Evolutionary conservation across 495 filamentous ascomycete species (phyloP).

Genomic region (Pyrenula aspistea): DNA sequence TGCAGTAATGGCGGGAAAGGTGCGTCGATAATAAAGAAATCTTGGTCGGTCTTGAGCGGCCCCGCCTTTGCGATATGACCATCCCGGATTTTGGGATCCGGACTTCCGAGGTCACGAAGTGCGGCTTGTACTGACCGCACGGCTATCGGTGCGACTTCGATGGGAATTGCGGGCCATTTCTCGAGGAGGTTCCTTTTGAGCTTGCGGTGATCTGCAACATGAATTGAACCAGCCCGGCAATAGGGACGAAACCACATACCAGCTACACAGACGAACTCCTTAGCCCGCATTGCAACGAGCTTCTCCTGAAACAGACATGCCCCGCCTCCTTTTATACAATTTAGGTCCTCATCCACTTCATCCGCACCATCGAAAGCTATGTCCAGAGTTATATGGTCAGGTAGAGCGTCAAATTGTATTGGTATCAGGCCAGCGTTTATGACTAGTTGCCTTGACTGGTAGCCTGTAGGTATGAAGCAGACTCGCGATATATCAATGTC

Average conservation of each 20-base stretch:
- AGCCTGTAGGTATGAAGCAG: conserved; percentile 82
- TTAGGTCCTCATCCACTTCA: conserved; percentile 89
- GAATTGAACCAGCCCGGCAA: background rate
- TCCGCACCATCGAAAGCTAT: conserved; percentile 93
- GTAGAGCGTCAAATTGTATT: conserved; percentile 61
- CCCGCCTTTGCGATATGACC: conserved; percentile 60
- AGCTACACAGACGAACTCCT: conserved; percentile 88
- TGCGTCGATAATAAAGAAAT: conserved; percentile 86
- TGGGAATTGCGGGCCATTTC: conserved; percentile 72
- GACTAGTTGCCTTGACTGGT: conserved; percentile 78
- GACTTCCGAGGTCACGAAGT: conserved; percentile 57
- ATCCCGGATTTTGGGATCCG: conserved; percentile 53
- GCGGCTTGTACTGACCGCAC: conserved; percentile 56
- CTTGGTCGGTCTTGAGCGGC: conserved; percentile 84
- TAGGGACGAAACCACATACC: conserved; percentile 37
- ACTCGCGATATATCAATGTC: conserved; percentile 47
- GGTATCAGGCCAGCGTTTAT: conserved; percentile 61
- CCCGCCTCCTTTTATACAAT: conserved; percentile 95
- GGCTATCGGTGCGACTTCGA: conserved; percentile 83
- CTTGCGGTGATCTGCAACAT: conserved; percentile 65
- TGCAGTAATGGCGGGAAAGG: conserved; percentile 64
- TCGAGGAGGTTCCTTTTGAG: conserved; percentile 65
- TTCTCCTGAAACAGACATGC: conserved; percentile 98
- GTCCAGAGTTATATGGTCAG: conserved; percentile 50
- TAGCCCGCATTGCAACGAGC: conserved; percentile 73